Percentiles rank a stretch among this genome's conserved stretches.
phyloP scores from a whole-genome alignment of 306 rosid species.

The Sicyos edulis region DNA sequence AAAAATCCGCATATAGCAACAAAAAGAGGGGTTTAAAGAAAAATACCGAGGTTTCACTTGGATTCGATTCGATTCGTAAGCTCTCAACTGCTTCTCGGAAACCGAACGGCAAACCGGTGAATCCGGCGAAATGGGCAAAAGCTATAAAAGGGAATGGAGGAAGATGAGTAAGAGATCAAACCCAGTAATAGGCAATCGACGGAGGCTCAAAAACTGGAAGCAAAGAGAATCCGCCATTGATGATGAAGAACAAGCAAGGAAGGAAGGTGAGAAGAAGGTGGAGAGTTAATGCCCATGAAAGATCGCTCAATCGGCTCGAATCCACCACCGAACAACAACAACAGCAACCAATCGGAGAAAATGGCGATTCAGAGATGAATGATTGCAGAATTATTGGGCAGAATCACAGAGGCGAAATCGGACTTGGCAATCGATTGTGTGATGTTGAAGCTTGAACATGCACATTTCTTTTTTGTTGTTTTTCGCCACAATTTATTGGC shows the following conservation, averaged over 20 bases:
- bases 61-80: background rate
- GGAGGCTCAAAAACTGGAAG: conserved; percentile 38
- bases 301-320: background rate
- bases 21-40: no score
- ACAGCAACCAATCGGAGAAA: background rate
- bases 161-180: conserved; percentile 82
- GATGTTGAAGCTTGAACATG: background rate
- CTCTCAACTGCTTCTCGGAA: conserved; percentile 11
- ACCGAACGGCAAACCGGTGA: conserved; percentile 3
- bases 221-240: conserved; percentile 44
- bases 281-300: conserved; percentile 16
- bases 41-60: conserved; percentile 1
- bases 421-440: background rate
- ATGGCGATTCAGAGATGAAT: background rate
- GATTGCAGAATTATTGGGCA: background rate
- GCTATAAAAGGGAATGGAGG: conserved; percentile 78
- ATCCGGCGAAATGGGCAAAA: conserved; percentile 15
- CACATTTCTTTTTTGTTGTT: background rate
- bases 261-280: conserved; percentile 5
- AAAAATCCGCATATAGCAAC: background rate
- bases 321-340: background rate
- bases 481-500: background rate
- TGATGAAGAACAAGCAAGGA: conserved; percentile 6
- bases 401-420: background rate
- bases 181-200: conserved; percentile 58